phyloP scores from a whole-genome alignment of 139 green algal genomes.

The Parachlorella kessleri region DNA sequence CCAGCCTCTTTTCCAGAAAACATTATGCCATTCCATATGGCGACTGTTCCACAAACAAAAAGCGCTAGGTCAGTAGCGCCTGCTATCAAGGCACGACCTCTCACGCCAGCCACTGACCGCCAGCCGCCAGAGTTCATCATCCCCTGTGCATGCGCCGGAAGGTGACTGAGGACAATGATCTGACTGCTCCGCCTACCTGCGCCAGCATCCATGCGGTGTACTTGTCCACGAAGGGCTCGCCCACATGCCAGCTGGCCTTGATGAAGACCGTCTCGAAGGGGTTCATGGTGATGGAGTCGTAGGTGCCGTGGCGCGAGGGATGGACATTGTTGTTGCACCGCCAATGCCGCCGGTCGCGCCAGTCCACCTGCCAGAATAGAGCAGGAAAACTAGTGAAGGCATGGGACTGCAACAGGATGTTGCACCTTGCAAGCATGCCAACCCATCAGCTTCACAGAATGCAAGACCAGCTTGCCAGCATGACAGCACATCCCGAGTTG shows the following conservation, averaged over 20 bases:
- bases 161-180: too few relatives aligned
- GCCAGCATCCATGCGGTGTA: constrained; percentile 57
- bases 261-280: constrained; percentile 83
- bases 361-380: constrained; percentile 39
- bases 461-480: too few relatives aligned
- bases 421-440: neutral
- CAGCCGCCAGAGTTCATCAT: too few relatives aligned
- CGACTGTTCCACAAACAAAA: too few relatives aligned
- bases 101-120: too few relatives aligned
- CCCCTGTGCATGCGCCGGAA: too few relatives aligned
- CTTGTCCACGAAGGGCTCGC: constrained; percentile 63
- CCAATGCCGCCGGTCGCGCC: constrained; percentile 50
- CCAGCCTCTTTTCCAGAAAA: too few relatives aligned
- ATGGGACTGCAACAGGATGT: neutral
- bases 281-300: constrained; percentile 75
- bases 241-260: constrained; percentile 81
- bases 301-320: constrained; percentile 71
- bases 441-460: too few relatives aligned
- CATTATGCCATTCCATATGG: too few relatives aligned
- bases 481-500: too few relatives aligned
- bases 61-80: too few relatives aligned
- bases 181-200: constrained; percentile 33
- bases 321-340: constrained; percentile 81
- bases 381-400: neutral
- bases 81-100: too few relatives aligned